These are phyloP conservation scores for California macrophylla DNA, from an alignment of 441 rosid genomes.

Conservation along the genomic window DNA sequence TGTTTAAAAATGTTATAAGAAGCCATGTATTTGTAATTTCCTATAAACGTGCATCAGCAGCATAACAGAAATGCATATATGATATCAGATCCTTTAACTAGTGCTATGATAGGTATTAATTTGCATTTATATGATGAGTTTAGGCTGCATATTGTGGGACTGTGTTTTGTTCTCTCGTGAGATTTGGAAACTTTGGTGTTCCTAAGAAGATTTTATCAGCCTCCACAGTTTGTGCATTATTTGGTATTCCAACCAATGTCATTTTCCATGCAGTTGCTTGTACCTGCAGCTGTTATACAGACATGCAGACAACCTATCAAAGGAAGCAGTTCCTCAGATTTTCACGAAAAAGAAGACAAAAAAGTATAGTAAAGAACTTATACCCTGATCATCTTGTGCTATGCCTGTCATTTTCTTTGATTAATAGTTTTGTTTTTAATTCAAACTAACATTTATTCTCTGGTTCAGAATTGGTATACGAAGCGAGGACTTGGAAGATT, in stretches of 20 bases:
- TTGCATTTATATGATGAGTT: not conserved
- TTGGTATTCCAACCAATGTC: constrained; percentile 24
- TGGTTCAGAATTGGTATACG: constrained; percentile 62
- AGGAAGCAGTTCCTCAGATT: constrained; percentile 60
- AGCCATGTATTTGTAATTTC: not conserved
- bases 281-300: constrained; percentile 78
- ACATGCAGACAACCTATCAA: constrained; percentile 55
- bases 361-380: constrained; percentile 34
- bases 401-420: not conserved
- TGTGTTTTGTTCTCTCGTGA: not conserved
- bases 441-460: constrained; percentile 9
- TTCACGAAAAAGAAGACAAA: constrained; percentile 56
- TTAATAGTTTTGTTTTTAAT: not conserved
- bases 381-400: not conserved
- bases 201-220: not conserved
- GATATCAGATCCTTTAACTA: not conserved
- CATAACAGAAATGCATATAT: not conserved
- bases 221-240: not conserved
- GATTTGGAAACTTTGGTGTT: not conserved
- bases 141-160: not conserved
- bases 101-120: too few relatives aligned
- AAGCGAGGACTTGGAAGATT: constrained; percentile 61
- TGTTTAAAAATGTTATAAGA: not conserved
- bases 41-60: not conserved
- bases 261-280: constrained; percentile 63